Conservation (phyloP, 768 basidiomycete species). For the Tricholoma saponaceum region DNA sequence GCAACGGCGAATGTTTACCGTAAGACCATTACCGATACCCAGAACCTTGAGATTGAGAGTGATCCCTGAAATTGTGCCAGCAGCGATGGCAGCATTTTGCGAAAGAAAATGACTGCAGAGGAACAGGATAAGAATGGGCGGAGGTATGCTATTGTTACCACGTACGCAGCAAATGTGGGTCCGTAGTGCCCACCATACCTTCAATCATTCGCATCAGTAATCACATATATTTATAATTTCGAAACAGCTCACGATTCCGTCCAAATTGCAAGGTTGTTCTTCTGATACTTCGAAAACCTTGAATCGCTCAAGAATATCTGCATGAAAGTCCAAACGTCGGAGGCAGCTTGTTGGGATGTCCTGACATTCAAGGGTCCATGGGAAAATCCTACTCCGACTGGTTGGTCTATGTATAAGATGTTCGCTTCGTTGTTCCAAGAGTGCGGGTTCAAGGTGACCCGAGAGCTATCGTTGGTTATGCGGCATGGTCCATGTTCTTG, state of each 20-base stretch:
- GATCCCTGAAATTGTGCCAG: conserved; percentile 39
- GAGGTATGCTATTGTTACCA: not conserved
- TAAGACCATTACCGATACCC: conserved; percentile 62
- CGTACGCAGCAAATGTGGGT: conserved; percentile 57
- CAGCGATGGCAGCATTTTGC: conserved; percentile 54
- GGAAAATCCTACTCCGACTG: conserved; percentile 61
- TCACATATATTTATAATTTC: not conserved
- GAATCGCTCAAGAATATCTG: conserved; percentile 45
- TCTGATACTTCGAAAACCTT: conserved; percentile 44
- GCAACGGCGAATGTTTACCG: conserved; percentile 30
- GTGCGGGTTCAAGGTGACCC: conserved; percentile 46
- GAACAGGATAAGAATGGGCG: not conserved
- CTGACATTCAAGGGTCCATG: conserved; percentile 46
- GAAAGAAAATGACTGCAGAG: conserved; percentile 44
- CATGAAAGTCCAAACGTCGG: conserved; percentile 58
- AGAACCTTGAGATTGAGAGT: conserved; percentile 56
- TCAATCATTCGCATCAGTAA: not conserved
- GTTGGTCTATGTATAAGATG: conserved; percentile 61
- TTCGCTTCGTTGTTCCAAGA: conserved; percentile 60
- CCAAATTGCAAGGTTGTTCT: conserved; percentile 53
- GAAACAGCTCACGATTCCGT: conserved; percentile 47
- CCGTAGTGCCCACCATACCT: conserved; percentile 74
- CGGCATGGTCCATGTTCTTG: conserved; percentile 78
- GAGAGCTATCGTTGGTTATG: conserved; percentile 48
- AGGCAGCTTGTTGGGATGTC: conserved; percentile 50